Base-by-base conservation (phyloP, 2,329 filamentous ascomycete species). In the Phialophora verrucosa region DNA sequence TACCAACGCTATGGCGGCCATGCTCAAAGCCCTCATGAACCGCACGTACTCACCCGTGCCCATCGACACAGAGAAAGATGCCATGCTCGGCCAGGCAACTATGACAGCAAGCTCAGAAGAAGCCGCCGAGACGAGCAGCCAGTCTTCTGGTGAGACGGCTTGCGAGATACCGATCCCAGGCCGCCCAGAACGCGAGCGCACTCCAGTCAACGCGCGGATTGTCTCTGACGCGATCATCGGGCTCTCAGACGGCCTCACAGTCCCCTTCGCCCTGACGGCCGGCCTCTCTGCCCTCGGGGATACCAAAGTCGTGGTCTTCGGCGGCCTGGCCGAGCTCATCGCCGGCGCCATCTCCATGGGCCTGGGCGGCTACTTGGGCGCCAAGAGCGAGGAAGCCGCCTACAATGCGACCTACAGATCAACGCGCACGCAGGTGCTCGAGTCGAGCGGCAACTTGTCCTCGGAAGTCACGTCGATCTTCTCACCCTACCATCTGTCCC, bases 311-410 rank as follows among this genome's bases (percentile, higher is more conserved):
- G 88, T 90, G 70, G 86, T 94, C 65, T 87, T 90, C 70, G 90
- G 88, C 59, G 90, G 90, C 8, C 81, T 91, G 29, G 90, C 90
- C 2, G 90, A 93, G 80, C 83, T 93, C 56, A 90, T 91, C 75
- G 88, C 89, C 0, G 90, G 91, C 20, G 87, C 88, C 71, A 91
- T 93, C 70, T 90, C 86, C 61, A 93, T 93, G 91, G 90, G 90
- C 0, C 81, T 93, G 8, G 90, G 90, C 27, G 90, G 88, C 4
- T 92, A 90, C 75, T 81, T 93, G 1, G 90, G 89, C 7, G 88
- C 88, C 2, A 74, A 76, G 61, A 80, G 82, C 50, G 83, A 85
- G 72, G 69, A 68, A 23, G 66, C 63, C 6, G 60, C 66, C 23
- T 68, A 68, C 63, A 65, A 64, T 29, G 63, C 66, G 25, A 68